Conservation (phyloP, 2,329 filamentous ascomycete species). For the Epichloe typhina region DNA sequence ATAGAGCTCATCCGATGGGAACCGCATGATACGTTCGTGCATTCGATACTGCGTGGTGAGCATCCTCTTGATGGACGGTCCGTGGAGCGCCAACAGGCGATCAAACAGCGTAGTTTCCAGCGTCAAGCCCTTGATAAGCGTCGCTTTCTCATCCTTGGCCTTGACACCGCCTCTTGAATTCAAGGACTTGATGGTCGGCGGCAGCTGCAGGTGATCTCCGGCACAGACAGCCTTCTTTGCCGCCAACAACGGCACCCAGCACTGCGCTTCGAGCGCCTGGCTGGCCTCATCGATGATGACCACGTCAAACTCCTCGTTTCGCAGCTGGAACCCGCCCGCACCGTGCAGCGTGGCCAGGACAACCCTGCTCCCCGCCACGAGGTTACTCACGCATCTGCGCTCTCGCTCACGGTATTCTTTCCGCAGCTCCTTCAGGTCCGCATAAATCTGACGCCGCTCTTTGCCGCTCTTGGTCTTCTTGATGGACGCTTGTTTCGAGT, state of each 20-base stretch:
- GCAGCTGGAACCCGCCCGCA: slow-evolving; percentile 72
- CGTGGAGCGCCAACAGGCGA: slow-evolving; percentile 69
- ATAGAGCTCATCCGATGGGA: slow-evolving; percentile 83
- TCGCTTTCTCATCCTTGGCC: slow-evolving; percentile 21
- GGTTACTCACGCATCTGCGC: slow-evolving; percentile 60
- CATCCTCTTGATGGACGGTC: slow-evolving; percentile 77
- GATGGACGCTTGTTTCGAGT: slow-evolving; percentile 77
- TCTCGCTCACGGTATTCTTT: slow-evolving; percentile 85
- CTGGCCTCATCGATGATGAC: slow-evolving; percentile 94
- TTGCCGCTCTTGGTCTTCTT: slow-evolving; percentile 72
- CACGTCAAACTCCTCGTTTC: slow-evolving; percentile 73
- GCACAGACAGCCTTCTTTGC: slow-evolving; percentile 80
- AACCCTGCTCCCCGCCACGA: slow-evolving; percentile 69
- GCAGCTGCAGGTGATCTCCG: slow-evolving; percentile 86
- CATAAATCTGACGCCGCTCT: slow-evolving; percentile 72
- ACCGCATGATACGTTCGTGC: slow-evolving; percentile 92
- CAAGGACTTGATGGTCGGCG: slow-evolving; percentile 82
- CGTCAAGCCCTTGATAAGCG: slow-evolving; percentile 37
- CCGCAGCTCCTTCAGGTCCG: slow-evolving; percentile 69
- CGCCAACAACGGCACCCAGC: slow-evolving; percentile 79
- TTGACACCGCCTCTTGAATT: slow-evolving; percentile 36
- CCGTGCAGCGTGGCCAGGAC: slow-evolving; percentile 89
- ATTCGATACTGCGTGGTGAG: slow-evolving; percentile 96
- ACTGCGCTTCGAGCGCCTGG: slow-evolving; percentile 90
- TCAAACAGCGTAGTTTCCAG: slow-evolving; percentile 92